phyloP scores from a whole-genome alignment of 371 early-diverging fungal genomes.

The Mortierella sp. region DNA sequence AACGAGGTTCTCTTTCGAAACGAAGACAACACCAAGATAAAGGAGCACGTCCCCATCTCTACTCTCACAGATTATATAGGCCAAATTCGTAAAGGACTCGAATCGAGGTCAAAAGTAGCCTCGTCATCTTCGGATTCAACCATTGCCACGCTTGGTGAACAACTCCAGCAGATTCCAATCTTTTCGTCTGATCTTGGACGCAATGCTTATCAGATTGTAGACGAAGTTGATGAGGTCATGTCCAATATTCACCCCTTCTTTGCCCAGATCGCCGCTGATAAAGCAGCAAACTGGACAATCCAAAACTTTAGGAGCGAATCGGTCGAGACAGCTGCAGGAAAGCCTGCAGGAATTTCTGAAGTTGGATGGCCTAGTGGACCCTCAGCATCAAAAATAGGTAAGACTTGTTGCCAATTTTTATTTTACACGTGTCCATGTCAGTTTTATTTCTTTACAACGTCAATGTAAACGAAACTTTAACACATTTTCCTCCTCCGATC shows the following conservation, averaged over 20 bases:
- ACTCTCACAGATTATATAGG: constrained; percentile 44
- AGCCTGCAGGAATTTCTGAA: constrained; percentile 67
- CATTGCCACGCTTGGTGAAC: constrained; percentile 55
- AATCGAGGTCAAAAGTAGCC: constrained; percentile 32
- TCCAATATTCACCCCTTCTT: constrained; percentile 74
- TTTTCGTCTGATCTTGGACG: constrained; percentile 58
- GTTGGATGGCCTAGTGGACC: constrained; percentile 71
- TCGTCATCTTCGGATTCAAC: constrained; percentile 58
- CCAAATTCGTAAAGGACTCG: constrained; percentile 40
- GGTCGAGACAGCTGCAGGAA: constrained; percentile 52
- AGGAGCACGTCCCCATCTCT: constrained; percentile 51
- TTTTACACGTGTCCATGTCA: background rate
- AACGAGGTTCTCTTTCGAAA: constrained; percentile 69
- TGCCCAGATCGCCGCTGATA: constrained; percentile 45
- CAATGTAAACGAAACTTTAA: background rate
- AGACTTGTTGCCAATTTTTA: background rate
- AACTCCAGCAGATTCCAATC: constrained; percentile 50
- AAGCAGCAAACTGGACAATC: constrained; percentile 59
- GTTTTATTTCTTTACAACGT: background rate
- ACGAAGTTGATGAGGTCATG: constrained; percentile 60
- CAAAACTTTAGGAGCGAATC: constrained; percentile 50
- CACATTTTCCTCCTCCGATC: background rate
- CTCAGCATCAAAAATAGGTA: constrained; percentile 46
- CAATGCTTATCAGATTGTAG: constrained; percentile 57
- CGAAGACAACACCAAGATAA: constrained; percentile 51